These are phyloP conservation scores for Arthrobotrys megalospora DNA, from an alignment of 2,329 filamentous ascomycete species.

Conservation along the genomic window DNA sequence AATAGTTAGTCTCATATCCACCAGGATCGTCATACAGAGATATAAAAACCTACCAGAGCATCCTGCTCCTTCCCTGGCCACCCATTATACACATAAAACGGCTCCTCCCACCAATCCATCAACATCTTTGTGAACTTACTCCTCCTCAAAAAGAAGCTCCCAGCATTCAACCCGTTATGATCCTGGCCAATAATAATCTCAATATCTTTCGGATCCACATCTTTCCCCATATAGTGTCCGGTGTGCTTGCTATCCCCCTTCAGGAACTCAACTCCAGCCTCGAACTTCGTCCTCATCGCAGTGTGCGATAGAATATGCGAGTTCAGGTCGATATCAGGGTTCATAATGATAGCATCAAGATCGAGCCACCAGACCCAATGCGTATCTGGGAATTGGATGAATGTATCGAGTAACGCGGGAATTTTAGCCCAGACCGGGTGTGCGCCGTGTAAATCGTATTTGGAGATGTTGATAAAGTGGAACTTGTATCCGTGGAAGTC, in stretches of 20 bases:
- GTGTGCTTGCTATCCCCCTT: conserved; percentile 63
- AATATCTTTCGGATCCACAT: conserved; percentile 65
- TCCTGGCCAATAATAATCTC: conserved; percentile 68
- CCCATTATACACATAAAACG: conserved; percentile 66
- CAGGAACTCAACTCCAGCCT: conserved; percentile 64
- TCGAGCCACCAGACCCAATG: conserved; percentile 69
- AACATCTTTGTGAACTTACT: conserved; percentile 66
- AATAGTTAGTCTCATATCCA: neutral
- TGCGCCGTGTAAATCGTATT: conserved; percentile 67
- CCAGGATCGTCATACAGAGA: neutral
- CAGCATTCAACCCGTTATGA: conserved; percentile 68
- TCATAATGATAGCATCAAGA: conserved; percentile 68
- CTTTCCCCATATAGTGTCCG: conserved; percentile 63
- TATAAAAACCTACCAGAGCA: conserved; percentile 63
- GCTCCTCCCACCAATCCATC: conserved; percentile 68
- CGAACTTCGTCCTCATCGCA: conserved; percentile 64
- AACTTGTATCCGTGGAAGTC: conserved; percentile 67
- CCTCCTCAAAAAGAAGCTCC: conserved; percentile 67
- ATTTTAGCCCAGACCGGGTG: conserved; percentile 68
- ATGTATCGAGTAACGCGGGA: conserved; percentile 67
- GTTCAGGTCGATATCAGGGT: conserved; percentile 65
- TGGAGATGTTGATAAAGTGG: conserved; percentile 68
- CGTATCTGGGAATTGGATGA: conserved; percentile 66
- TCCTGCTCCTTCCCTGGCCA: conserved; percentile 67
- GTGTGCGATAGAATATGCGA: conserved; percentile 66